Conservation (phyloP, 2,329 filamentous ascomycete species). For the Hawksworthiomyces lignivorus region DNA sequence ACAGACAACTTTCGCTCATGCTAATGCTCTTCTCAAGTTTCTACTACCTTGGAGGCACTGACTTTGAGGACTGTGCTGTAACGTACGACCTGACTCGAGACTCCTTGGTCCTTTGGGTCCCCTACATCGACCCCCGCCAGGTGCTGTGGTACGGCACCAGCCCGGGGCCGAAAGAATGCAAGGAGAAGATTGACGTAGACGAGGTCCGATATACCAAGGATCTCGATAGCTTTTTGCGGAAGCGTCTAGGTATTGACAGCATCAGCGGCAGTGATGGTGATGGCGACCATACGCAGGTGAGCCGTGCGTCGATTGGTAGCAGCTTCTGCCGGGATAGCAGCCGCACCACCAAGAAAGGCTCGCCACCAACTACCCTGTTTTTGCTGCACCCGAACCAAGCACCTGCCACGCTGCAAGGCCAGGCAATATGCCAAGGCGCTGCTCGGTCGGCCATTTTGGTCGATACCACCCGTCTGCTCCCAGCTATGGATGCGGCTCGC, state of each 20-base stretch:
- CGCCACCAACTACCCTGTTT: conserved; percentile 29
- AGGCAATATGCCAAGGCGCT: background rate
- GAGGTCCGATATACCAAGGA: conserved; percentile 52
- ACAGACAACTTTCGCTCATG: background rate
- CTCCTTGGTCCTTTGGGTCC: conserved; percentile 64
- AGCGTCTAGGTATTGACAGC: conserved; percentile 28
- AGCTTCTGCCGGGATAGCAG: conserved; percentile 12
- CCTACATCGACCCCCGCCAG: conserved; percentile 54
- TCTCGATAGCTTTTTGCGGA: conserved; percentile 42
- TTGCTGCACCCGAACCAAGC: conserved; percentile 31
- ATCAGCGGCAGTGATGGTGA: background rate
- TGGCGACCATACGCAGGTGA: background rate
- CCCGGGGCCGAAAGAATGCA: conserved; percentile 53
- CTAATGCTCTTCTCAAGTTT: conserved; percentile 33
- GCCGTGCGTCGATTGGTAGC: conserved; percentile 12
- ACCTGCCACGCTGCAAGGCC: conserved; percentile 13
- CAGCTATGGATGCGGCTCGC: conserved; percentile 71
- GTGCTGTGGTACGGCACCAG: conserved; percentile 58
- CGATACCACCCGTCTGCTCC: conserved; percentile 48
- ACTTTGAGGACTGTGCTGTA: conserved; percentile 46
- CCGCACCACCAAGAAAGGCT: background rate
- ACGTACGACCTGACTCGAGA: conserved; percentile 54
- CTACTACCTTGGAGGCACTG: conserved; percentile 48
- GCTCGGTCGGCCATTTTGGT: conserved; percentile 25
- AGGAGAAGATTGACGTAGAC: conserved; percentile 60